These are phyloP conservation scores for Ascosphaera aggregata DNA, from an alignment of 2,329 filamentous ascomycete genomes.

Conservation along the genomic window DNA sequence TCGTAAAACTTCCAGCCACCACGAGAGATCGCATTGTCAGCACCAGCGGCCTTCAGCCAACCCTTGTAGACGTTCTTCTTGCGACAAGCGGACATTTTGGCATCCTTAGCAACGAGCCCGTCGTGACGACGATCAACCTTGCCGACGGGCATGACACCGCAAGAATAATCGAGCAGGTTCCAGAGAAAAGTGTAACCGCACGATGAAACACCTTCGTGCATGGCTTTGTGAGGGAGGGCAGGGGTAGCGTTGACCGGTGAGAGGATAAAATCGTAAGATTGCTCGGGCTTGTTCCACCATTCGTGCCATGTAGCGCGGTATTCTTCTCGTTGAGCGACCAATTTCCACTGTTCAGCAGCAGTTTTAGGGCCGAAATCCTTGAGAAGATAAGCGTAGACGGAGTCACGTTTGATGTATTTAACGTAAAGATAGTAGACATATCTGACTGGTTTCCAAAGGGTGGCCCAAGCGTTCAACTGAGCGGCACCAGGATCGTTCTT, in stretches of 20 bases:
- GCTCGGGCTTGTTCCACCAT: conserved; percentile 53
- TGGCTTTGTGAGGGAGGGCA: conserved; percentile 64
- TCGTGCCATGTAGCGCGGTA: conserved; percentile 60
- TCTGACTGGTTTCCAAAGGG: conserved; percentile 47
- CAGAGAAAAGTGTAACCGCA: conserved; percentile 91
- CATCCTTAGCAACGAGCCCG: conserved; percentile 30
- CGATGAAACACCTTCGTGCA: conserved; percentile 62
- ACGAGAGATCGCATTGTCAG: conserved; percentile 52
- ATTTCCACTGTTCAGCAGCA: conserved; percentile 58
- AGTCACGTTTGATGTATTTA: conserved; percentile 56
- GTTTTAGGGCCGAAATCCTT: conserved; percentile 49
- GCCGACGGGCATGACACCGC: conserved; percentile 63
- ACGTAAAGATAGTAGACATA: conserved; percentile 79
- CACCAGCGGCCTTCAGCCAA: conserved; percentile 14
- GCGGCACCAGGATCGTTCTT: conserved; percentile 55
- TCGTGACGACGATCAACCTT: conserved; percentile 53
- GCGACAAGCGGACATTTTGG: conserved; percentile 9
- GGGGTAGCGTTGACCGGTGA: conserved; percentile 78
- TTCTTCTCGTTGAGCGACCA: conserved; percentile 51
- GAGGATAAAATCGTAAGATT: conserved; percentile 57
- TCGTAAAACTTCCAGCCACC: conserved; percentile 79
- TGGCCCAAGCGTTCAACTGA: conserved; percentile 52
- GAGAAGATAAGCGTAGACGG: conserved; percentile 56
- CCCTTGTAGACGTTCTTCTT: conserved; percentile 24
- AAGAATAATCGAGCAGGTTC: conserved; percentile 76